Conservation (phyloP, 2,329 filamentous ascomycete species). For the Graphium sp. region DNA sequence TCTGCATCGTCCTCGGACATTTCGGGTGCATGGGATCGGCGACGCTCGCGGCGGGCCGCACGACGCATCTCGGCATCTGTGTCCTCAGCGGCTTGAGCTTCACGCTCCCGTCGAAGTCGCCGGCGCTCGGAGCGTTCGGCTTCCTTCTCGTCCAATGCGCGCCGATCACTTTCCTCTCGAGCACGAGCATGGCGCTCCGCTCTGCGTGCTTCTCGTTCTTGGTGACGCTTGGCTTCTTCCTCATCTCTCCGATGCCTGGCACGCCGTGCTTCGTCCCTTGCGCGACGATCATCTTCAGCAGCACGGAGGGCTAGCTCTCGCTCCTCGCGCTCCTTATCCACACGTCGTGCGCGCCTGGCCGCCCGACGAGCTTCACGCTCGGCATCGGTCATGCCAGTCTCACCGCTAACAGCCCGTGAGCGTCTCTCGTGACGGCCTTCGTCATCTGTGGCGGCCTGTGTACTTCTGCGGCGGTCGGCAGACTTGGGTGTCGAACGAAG, state of each 20-base stretch:
- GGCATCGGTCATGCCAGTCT: conserved; percentile 29
- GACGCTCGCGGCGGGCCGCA: conserved; percentile 33
- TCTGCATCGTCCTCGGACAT: conserved; percentile 29
- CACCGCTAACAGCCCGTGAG: conserved; percentile 31
- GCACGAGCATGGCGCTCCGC: conserved; percentile 33
- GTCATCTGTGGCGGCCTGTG: conserved; percentile 31
- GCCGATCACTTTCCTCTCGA: conserved; percentile 31
- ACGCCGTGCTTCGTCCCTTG: conserved; percentile 38
- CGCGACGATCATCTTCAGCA: conserved; percentile 37
- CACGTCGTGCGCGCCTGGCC: conserved; percentile 41
- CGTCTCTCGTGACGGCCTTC: conserved; percentile 25
- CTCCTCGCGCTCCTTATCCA: conserved; percentile 28
- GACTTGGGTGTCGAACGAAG: conserved; percentile 29
- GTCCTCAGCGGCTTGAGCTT: conserved; percentile 24
- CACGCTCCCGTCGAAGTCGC: conserved; percentile 28
- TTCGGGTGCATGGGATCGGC: conserved; percentile 26
- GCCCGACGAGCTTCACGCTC: conserved; percentile 45
- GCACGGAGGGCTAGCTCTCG: conserved; percentile 31
- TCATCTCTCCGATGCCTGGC: conserved; percentile 38
- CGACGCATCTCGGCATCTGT: conserved; percentile 29
- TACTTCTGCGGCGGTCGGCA: conserved; percentile 27
- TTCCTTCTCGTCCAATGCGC: conserved; percentile 28
- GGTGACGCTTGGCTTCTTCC: conserved; percentile 33
- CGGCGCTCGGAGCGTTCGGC: conserved; percentile 31
- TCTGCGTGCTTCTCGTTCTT: conserved; percentile 41